Base-by-base conservation (phyloP, 2,329 filamentous ascomycete genomes). In the Penicillium sp. region DNA sequence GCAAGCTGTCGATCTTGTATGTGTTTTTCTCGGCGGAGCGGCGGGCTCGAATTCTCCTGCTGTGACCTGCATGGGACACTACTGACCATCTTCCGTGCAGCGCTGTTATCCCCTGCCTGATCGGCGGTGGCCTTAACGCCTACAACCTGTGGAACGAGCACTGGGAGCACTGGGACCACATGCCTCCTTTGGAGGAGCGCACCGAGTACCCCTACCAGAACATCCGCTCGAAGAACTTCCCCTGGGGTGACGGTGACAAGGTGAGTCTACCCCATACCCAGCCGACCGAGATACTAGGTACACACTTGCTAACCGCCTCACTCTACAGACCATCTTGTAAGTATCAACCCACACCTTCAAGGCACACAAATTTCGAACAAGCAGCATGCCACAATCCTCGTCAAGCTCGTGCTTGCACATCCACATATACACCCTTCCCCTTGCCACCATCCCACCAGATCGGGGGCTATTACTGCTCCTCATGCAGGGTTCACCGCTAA, bases 141-240 rank as follows among this genome's bases (percentile, higher is more conserved):
- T 97, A 91, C 80, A 88, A 89, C 76, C 88, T 97, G 67, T 99
- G 93, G 92, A 89, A 87, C 74, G 92, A 96, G 84, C 95, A 99
- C 83, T 98, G 94, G 94, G 91, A 96, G 82, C 95, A 99, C 86
- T 92, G 90, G 88, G 82, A 80, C 57, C 94, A 98, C 83, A 82
- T 91, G 80, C 88, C 91, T 64, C 91, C 95, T 69, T 85, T 94
- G 71, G 92, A 96, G 85, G 95, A 99, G 84, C 90, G 91, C 76
- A 82, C 86, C 74, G 92, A 98, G 85, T 99, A 98, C 83, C 84
- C 93, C 63, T 99, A 96, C 88, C 92, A 96, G 88, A 99, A 99
- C 86, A 91, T 99, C 80, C 91, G 95, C 79, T 87, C 88, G 79
- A 97, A 95, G 89, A 97, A 97, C 88, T 99, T 82, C 86, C 89